Percentiles rank a stretch among this genome's conserved stretches.
Conservation (phyloP, 1,139 yeast genomes). For the Zygosaccharomyces sapae region DNA sequence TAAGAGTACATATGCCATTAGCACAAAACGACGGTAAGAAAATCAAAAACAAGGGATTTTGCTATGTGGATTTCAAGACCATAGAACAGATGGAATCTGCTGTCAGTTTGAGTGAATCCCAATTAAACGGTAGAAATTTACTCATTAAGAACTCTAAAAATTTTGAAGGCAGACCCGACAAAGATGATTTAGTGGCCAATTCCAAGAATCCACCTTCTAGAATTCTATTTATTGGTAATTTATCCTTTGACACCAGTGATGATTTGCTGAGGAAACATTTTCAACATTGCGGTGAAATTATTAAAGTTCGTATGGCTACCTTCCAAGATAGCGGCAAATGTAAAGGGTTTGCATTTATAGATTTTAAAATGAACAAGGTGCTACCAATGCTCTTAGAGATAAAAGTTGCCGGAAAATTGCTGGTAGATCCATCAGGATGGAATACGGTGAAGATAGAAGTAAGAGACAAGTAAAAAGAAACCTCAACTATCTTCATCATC, state of each 20-base stretch:
- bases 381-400: constrained; percentile 77
- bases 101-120: constrained; percentile 64
- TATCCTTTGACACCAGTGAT: constrained; percentile 86
- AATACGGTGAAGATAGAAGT: constrained; percentile 92
- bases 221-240: constrained; percentile 86
- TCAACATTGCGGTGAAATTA: constrained; percentile 70
- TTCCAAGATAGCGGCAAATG: constrained; percentile 95
- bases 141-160: constrained; percentile 78
- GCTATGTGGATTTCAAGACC: constrained; percentile 79
- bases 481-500: background rate
- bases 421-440: constrained; percentile 77
- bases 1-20: constrained; percentile 64
- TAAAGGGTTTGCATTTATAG: constrained; percentile 93
- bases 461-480: constrained; percentile 47
- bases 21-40: constrained; percentile 49
- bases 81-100: constrained; percentile 61
- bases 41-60: constrained; percentile 69
- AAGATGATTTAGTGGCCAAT: constrained; percentile 43
- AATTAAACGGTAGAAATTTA: constrained; percentile 77
- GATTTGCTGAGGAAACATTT: constrained; percentile 75
- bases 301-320: constrained; percentile 88
- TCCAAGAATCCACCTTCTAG: constrained; percentile 83
- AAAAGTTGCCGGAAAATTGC: constrained; percentile 62
- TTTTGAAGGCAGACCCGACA: constrained; percentile 84
- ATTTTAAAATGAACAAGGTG: constrained; percentile 74